These are phyloP conservation scores for Acacia acuminata DNA, from an alignment of 306 rosid genomes.

Conservation along the genomic window DNA sequence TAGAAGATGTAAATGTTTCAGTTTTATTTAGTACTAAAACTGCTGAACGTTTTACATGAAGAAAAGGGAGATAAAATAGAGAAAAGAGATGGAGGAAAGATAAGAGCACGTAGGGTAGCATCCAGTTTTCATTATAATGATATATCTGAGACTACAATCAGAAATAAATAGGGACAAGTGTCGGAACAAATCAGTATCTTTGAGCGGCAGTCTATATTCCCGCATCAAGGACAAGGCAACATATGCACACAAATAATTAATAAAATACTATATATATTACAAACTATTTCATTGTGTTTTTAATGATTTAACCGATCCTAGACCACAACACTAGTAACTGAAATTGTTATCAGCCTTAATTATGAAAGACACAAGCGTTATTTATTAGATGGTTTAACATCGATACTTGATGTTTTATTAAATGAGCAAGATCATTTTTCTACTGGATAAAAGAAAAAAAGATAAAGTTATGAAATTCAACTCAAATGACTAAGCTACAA, in stretches of 20 bases:
- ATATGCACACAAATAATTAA: not conserved
- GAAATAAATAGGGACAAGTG: not conserved
- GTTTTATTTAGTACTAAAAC: slow-evolving; percentile 20
- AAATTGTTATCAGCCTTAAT: not conserved
- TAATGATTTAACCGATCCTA: not conserved
- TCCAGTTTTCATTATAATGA: not conserved
- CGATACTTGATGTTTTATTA: slow-evolving; percentile 15
- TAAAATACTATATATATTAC: not conserved
- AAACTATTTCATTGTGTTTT: not conserved
- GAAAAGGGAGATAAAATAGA: not conserved
- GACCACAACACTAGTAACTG: not conserved
- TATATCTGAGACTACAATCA: not conserved
- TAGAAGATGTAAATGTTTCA: slow-evolving; percentile 24
- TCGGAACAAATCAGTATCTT: not conserved
- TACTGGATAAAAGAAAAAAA: not conserved
- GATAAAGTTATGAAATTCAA: not conserved
- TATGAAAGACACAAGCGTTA: not conserved
- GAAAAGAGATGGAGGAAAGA: not conserved
- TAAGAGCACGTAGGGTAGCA: not conserved
- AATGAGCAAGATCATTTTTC: not conserved
- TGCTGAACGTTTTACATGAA: slow-evolving; percentile 1
- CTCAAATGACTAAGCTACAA: not conserved
- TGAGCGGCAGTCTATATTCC: too few species aligned
- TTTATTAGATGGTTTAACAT: not conserved
- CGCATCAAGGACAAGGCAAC: not conserved